Conservation (phyloP, 2,329 filamentous ascomycete genomes). For the Diaporthe helianthi region DNA sequence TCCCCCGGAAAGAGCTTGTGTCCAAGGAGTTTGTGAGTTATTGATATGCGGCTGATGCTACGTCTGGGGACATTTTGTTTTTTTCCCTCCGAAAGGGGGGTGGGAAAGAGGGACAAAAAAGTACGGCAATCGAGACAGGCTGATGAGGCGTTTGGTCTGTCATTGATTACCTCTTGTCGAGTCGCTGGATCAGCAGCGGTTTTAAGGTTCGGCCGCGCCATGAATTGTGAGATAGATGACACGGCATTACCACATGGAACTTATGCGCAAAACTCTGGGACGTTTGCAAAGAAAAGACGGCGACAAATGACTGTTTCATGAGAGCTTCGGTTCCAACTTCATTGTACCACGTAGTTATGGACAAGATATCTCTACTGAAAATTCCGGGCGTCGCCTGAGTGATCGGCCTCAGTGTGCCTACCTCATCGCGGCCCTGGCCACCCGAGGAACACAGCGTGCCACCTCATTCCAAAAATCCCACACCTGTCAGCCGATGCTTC, state of each 20-base stretch:
- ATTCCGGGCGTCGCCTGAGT: neutral
- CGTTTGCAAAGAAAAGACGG: slow-evolving; percentile 7
- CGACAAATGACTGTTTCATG: slow-evolving; percentile 22
- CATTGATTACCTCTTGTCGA: slow-evolving; percentile 1
- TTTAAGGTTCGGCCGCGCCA: neutral
- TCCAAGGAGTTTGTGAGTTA: slow-evolving; percentile 30
- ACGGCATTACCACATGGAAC: slow-evolving; percentile 22
- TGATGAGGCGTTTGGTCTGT: slow-evolving; percentile 25
- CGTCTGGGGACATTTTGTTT: neutral
- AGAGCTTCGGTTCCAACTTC: neutral
- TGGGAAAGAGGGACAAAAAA: slow-evolving; percentile 9
- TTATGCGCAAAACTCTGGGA: slow-evolving; percentile 1
- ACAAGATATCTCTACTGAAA: neutral
- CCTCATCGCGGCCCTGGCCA: neutral
- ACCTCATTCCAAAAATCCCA: neutral
- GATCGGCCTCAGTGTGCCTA: slow-evolving; percentile 1
- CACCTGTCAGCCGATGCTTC: slow-evolving; percentile 11
- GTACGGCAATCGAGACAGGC: slow-evolving; percentile 11
- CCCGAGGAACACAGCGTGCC: neutral
- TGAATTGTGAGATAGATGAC: slow-evolving; percentile 17
- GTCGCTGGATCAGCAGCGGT: slow-evolving; percentile 19
- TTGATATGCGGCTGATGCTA: neutral
- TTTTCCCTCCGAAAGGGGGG: no score
- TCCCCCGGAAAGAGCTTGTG: neutral
- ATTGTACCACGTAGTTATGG: neutral